A percentile compares a stretch with the other conserved stretches of the same genome.
These are phyloP conservation scores for Blepharisma stoltei DNA, from an alignment of 73 alveolate species.

Conservation along the genomic window DNA sequence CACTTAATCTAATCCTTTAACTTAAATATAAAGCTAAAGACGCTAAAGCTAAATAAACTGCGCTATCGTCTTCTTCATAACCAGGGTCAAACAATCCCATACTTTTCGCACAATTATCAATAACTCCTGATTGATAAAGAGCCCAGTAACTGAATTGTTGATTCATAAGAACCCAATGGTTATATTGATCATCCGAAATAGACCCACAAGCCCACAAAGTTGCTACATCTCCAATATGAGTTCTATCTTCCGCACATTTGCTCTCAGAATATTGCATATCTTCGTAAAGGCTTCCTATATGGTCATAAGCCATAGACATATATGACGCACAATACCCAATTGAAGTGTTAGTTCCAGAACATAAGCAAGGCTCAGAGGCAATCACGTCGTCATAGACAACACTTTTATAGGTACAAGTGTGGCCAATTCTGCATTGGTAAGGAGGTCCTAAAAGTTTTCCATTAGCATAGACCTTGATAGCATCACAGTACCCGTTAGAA, in stretches of 20 bases:
- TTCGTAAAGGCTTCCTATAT: not conserved
- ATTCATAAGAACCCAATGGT: not conserved
- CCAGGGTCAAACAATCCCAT: not conserved
- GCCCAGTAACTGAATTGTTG: not conserved
- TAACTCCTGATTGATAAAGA: not conserved
- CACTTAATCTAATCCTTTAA: too few species aligned
- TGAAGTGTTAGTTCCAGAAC: not conserved
- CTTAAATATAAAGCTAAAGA: too few species aligned
- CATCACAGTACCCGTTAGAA: not conserved
- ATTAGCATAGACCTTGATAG: not conserved
- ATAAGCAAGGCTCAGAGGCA: not conserved
- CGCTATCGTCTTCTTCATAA: not conserved
- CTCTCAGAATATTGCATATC: not conserved
- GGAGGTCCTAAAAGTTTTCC: not conserved
- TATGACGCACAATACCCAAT: conserved; percentile 1
- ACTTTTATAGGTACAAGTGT: not conserved
- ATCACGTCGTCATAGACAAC: not conserved
- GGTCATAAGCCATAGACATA: not conserved
- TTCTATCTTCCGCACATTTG: not conserved
- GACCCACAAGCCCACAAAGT: conserved; percentile 4
- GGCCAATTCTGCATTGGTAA: conserved; percentile 3
- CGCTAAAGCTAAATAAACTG: too few species aligned
- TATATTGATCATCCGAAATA: conserved; percentile 9
- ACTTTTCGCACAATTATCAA: not conserved
- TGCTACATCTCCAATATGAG: not conserved